Evolutionary conservation across 2,329 filamentous ascomycete genomes (phyloP), one percentile per base, ranked within the genome.

Genomic region (Fusarium verticillioides): DNA sequence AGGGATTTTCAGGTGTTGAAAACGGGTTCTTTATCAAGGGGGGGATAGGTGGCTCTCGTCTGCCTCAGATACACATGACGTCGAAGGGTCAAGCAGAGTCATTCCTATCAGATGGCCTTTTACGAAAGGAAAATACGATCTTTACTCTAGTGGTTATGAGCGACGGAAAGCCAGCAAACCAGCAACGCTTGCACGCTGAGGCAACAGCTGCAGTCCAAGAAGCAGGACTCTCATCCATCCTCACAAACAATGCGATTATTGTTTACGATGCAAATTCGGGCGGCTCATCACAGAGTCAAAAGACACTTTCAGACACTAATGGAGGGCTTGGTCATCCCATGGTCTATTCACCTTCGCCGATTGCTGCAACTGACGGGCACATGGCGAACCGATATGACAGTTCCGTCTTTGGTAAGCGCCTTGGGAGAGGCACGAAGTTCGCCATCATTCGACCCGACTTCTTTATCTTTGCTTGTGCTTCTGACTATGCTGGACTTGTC

Each of bases 121-220:
- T 57, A 8, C 53, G 37, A 16, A 34, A 34, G 10, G 11, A 0
- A 0, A 11, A 12, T 18, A 57, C 28, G 2, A 10, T 57, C 7
- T 57, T 57, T n/a, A 57, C 39, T 18, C 18, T 57, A 2, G 7
- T 34, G 6, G 53, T 32, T 1, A 2, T 44, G 4, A 11, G 28
- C 2, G 37, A 43, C 4, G 15, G 15, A 2, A 21, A 19, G 0
- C 5, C 11, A 13, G 18, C n/a, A 0, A 43, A 2, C 16, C 53
- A 43, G 8, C 28, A 21, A 13, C 2, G 11, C 0, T 6, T 43
- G 18, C 5, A 34, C 2, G n/a, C 21, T 9, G 21, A 43, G 32
- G 37, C 28, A 13, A 56, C 8, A 0, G 39, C 37, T 5, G 53
- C 39, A 32, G 39, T 57, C 26, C 15, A 43, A 19, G 53, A 30